Evolutionary conservation across 2,329 filamentous ascomycete genomes (phyloP), one percentile per base, ranked within the genome.

Genomic region (Aschersonia sp.): DNA sequence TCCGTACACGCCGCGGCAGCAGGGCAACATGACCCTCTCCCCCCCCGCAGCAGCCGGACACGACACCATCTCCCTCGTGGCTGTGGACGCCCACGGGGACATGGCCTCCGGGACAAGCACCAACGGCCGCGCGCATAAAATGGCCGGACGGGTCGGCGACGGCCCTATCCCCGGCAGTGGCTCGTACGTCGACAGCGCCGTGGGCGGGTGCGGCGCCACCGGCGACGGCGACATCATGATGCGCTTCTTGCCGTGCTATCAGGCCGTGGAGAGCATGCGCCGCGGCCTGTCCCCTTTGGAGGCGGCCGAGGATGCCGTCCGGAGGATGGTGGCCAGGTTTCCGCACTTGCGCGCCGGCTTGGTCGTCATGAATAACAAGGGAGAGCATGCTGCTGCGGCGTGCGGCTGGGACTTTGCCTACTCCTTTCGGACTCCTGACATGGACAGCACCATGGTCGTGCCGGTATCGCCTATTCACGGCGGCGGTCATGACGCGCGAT

Each of bases 191-290:
- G 74, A 78, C 51, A 63, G 62, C 4, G 71, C 74, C 3, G 68
- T 74, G 1, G 74, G 74, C 2, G 74, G 70, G 0, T 78, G 74
- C 52, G 74, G 74, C 5, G 73, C 74, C 2, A 77, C 74, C 0
- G 74, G 74, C 1, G 74, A 78, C 47, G 74, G 74, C 1, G 74
- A 78, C 54, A 59, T 77, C 50, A 75, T 77, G 73, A 73, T 76
- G 68, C 66, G 73, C 4, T 75, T 77, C 51, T 56, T 77, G 30
- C 74, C 74, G 0, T 78, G 74, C 55, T 77, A 77, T 53, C 74
- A 77, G 54, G 74, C 74, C 1, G 68, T 78, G 1, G 74, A 78
- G 61, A 75, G 63, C 50, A 50, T 78, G 56, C 62, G 74, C 9
- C 58, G 55, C 1, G 74, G 74, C 1, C 68, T 77, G 66, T 58